A percentile compares a stretch with the other conserved stretches of the same genome.
Conservation (phyloP, 768 basidiomycete genomes). For the Tulasnella sp. region DNA sequence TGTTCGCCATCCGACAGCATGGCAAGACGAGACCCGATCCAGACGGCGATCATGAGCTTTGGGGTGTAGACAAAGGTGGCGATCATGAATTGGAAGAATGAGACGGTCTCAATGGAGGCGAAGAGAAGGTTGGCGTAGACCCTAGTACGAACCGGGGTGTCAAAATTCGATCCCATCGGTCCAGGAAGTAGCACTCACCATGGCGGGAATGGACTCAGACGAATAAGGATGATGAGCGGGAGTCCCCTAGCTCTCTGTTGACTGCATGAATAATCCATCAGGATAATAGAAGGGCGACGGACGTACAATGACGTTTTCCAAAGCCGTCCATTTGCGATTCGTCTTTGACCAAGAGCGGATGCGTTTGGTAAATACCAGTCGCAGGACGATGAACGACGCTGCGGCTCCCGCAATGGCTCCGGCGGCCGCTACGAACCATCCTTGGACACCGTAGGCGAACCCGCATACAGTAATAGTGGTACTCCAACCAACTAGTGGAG, state of each 20-base stretch:
- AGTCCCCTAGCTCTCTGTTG: constrained; percentile 57
- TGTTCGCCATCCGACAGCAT: constrained; percentile 63
- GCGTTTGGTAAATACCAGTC: constrained; percentile 42
- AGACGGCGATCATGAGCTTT: constrained; percentile 57
- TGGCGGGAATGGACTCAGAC: constrained; percentile 71
- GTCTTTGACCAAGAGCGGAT: constrained; percentile 47
- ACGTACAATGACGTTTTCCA: constrained; percentile 62
- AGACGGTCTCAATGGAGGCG: constrained; percentile 57
- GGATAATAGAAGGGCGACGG: background rate
- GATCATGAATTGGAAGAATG: constrained; percentile 59
- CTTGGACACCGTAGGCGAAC: constrained; percentile 72
- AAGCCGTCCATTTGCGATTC: constrained; percentile 63
- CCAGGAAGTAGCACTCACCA: constrained; percentile 1
- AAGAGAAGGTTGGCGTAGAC: constrained; percentile 66
- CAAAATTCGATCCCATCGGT: background rate
- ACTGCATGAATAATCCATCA: background rate
- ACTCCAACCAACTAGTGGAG: constrained; percentile 55
- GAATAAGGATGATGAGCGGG: constrained; percentile 69
- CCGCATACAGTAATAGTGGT: constrained; percentile 57
- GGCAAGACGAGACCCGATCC: constrained; percentile 67
- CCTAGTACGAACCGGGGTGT: constrained; percentile 32
- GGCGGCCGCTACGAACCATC: constrained; percentile 50
- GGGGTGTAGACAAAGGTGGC: constrained; percentile 64
- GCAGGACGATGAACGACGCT: constrained; percentile 46
- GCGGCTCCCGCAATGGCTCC: constrained; percentile 55